Evolutionary conservation across 805 yeast species (phyloP), one percentile per base, ranked within the genome.

Genomic region (Candida ipomoeae): DNA sequence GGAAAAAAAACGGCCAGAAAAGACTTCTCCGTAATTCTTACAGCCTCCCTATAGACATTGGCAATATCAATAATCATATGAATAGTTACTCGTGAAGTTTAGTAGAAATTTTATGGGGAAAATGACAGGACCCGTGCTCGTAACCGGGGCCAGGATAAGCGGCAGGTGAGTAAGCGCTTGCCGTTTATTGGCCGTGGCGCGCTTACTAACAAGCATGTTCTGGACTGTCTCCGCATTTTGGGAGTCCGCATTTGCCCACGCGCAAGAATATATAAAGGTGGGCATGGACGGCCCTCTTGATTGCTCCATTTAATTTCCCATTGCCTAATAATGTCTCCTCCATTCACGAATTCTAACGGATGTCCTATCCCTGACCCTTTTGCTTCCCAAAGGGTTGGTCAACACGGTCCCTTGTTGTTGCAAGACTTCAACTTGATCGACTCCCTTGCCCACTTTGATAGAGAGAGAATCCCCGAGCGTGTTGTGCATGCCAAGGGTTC

Each of bases 401-500:
- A 82, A 53, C 80, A 83, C 57, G 96, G 96, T 35, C 96, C 96
- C 5, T 69, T 88, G 57, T 72, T 89, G 53, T 71, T 89, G 61
- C 96, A 89, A 66, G 96, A 89, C 66, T 84, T 86, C 71, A 83
- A 83, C 64, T 72, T 89, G 69, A 77, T 89, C 60, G 96, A 89
- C 62, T 79, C 89, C 2, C 69, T 89, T 50, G 91, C 96, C 18
- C 96, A 88, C 68, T 89, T 89, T 62, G 95, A 87, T 71, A 78
- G 96, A 59, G 96, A 89, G 70, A 77, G 96, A 69, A 85, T 89
- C 56, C 96, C 96, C 11, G 96, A 89, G 73, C 79, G 96, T 70
- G 96, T 89, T 50, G 96, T 89, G 34, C 96, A 89, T 64, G 96
- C 96, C 48, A 89, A 89, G 67, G 96, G 96, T 59, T 86, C 91